Base-by-base conservation (phyloP, 2,329 filamentous ascomycete species). In the Exophiala lecanii-corni region DNA sequence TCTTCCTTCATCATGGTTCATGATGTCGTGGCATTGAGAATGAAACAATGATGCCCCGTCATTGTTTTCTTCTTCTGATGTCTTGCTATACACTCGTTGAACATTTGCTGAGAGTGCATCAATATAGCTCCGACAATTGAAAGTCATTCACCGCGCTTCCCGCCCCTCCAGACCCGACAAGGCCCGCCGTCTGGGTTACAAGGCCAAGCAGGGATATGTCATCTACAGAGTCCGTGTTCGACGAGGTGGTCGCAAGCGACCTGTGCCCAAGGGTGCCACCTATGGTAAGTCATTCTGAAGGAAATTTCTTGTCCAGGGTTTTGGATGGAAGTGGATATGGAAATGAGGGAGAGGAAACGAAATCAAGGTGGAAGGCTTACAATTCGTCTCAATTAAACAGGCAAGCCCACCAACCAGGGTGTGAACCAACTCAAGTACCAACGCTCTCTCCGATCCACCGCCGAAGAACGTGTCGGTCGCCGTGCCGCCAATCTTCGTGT, bases 361-460 rank as follows among this genome's bases (percentile, higher is more conserved):
- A 28, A 49, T 39, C 53, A 49, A 57, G 64, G 55, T 64, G 52
- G 41, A 21, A 16, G 30, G 25, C 45, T 49, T 36, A 28, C 5
- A 45, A n/a, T n/a, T n/a, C n/a, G n/a, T n/a, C n/a, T n/a, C n/a
- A 18, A 30, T 21, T 48, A 44, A 25, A 35, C 67, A 95, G 89
- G 92, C 82, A 98, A 98, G 82, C 92, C 92, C 71, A 98, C 92
- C 84, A 98, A 97, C 87, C 89, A 96, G 82, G 92, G 92, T 88
- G 81, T 98, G 64, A 98, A 98, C 84, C 92, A 98, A 82, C 89
- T 98, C 72, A 98, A 98, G 83, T 98, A 97, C 86, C 94, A 98
- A 84, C 88, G 91, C 72, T 97, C 92, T 60, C 89, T 97, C 71
- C 86, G 85, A 74, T 81, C 91, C 64, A 98, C 92, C 64, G 94